Base-by-base conservation (phyloP, 106 monocot genomes). In the Cymbidium sinense region DNA sequence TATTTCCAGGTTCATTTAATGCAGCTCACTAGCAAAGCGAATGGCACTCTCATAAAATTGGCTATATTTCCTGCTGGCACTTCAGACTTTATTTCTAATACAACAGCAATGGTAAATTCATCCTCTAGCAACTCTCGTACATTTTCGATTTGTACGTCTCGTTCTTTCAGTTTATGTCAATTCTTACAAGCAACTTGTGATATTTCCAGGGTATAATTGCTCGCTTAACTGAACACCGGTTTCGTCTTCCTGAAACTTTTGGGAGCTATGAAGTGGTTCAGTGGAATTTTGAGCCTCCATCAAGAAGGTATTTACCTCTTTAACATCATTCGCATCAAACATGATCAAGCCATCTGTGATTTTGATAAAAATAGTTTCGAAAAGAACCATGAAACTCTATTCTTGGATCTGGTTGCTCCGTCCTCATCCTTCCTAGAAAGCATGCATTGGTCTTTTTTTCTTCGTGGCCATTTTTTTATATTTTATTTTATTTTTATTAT, bases 241-340 rank as follows among this genome's bases (percentile, higher is more conserved):
- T 98, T 72, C 89, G 65, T 69, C 90, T 98, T 76, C 98, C 98
- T 55, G 87, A 87, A 58, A 88, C 78, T 83, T 90, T 90, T 86
- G 94, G 98, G 69, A 94, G 88, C 64, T 98, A 94, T 79, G 75
- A 94, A 36, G 78, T 98, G 50, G 72, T 88, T 52, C 85, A 89
- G 21, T 98, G 98, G 98, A 98, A 98, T 47, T 87, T 94, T 69
- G 92, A 91, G 51, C 90, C 85, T 82, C 80, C 88, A 83, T 80
- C 86, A 18, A 88, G 70, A 84, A 94, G 94, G 96, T 98, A 82
- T 28, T 23, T 19, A 34, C 51, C 9, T 27, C 2, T 73, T 73
- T 73, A 41, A 73, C n/a, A 21, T 1, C 0, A 39, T 37, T 35
- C 5, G 34, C 3, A 36, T 71, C 71, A 71, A 71, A 36, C 64